A percentile compares a stretch with the other conserved stretches of the same genome.
These are phyloP conservation scores for Carpinus viminea DNA, from an alignment of 306 rosid species.

Conservation along the genomic window DNA sequence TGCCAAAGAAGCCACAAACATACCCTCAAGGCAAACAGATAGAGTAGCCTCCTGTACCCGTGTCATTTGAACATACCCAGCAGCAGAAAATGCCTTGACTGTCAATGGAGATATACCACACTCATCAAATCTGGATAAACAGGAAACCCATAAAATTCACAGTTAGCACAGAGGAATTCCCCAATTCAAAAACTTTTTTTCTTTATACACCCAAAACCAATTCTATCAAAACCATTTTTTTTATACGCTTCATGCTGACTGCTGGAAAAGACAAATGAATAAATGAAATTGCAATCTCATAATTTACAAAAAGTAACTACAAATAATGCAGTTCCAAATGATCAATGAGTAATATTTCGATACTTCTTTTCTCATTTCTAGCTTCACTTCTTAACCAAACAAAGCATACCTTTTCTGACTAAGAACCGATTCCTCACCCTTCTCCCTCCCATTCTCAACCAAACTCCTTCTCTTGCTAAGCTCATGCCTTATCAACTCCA, in stretches of 20 bases:
- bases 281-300: not conserved
- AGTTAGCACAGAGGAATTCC: not conserved
- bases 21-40: conserved; percentile 75
- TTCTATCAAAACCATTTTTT: not conserved
- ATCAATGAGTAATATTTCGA: not conserved
- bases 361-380: not conserved
- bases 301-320: not conserved
- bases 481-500: conserved; percentile 63
- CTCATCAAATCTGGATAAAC: conserved; percentile 65
- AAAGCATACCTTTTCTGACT: conserved; percentile 57
- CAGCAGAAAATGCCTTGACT: conserved; percentile 70
- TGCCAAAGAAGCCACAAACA: conserved; percentile 24
- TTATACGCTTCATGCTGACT: not conserved
- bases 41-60: conserved; percentile 82
- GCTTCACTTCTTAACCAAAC: not conserved
- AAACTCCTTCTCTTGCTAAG: conserved; percentile 57
- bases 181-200: conserved; percentile 1
- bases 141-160: conserved; percentile 20
- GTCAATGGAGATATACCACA: conserved; percentile 78
- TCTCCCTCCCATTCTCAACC: conserved; percentile 33
- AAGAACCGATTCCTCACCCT: conserved; percentile 40
- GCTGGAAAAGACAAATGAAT: not conserved
- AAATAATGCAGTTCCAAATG: not conserved
- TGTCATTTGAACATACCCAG: conserved; percentile 77
- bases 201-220: not conserved